These are phyloP conservation scores for Cladosporium halotolerans DNA, from an alignment of 2,329 filamentous ascomycete genomes.

Conservation along the genomic window DNA sequence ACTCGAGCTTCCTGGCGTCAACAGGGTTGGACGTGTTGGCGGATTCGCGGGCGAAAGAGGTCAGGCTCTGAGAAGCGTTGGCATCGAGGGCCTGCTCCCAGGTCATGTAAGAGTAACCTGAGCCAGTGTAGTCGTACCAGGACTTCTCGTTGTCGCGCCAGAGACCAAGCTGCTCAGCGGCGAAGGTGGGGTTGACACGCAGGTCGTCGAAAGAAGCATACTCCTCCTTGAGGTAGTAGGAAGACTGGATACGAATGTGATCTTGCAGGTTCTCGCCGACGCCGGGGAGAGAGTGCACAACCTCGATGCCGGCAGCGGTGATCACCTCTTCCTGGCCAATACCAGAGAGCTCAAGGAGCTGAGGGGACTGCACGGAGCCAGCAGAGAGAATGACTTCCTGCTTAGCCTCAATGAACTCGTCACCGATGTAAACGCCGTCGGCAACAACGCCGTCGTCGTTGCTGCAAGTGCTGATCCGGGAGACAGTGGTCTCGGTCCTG, in stretches of 20 bases:
- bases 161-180: slow-evolving; percentile 34
- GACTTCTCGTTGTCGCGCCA: slow-evolving; percentile 30
- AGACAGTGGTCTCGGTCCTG: slow-evolving; percentile 32
- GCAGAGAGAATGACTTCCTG: slow-evolving; percentile 26
- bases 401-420: slow-evolving; percentile 18
- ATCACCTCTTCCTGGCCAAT: slow-evolving; percentile 12
- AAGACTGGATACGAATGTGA: slow-evolving; percentile 24
- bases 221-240: slow-evolving; percentile 26
- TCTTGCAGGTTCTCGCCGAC: slow-evolving; percentile 22
- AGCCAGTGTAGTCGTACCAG: slow-evolving; percentile 37
- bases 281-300: slow-evolving; percentile 15
- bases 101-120: slow-evolving; percentile 38
- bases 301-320: slow-evolving; percentile 15
- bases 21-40: slow-evolving; percentile 17
- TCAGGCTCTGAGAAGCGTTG: slow-evolving; percentile 23
- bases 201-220: slow-evolving; percentile 31
- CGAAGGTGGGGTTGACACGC: slow-evolving; percentile 29
- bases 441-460: not conserved
- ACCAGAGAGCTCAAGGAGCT: slow-evolving; percentile 26
- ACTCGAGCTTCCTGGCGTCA: slow-evolving; percentile 36
- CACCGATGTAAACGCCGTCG: slow-evolving; percentile 5
- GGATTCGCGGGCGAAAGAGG: slow-evolving; percentile 21
- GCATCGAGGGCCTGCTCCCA: slow-evolving; percentile 36
- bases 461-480: slow-evolving; percentile 30
- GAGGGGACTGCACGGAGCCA: slow-evolving; percentile 24